Base-by-base conservation (phyloP, 1,284 basidiomycete genomes). In the Rhizopogon parksii region DNA sequence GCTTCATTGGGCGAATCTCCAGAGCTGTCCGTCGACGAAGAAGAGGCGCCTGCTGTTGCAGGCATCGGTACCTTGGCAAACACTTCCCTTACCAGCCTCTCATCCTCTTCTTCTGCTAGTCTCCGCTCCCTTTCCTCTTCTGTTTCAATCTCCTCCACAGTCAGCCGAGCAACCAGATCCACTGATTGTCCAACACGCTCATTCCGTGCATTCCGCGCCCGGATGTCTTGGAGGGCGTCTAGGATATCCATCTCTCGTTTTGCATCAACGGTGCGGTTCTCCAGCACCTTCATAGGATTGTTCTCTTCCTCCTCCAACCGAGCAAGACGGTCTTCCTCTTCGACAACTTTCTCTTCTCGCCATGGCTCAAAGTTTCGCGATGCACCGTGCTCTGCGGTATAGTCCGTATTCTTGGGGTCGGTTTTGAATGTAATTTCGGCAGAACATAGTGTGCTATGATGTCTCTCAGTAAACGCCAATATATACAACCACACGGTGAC, bases 341-440 rank as follows among this genome's bases (percentile, higher is more conserved):
- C 80, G 1, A 75, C 82, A 0, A 77, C 83, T 53, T 75, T 65
- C 66, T 89, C 87, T 52, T 91, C 89, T 60, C 91, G 70, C 90
- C 91, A 93, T 11, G 89, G 89, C 69, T 97, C 94, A 64, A 95
- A 96, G 65, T 96, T 97, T 15, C 94, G 82, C 6, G 86, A 91
- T 24, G 94, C 94, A 32, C 94, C 94, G 64, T 95, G 93, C 68
- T 97, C 94, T 36, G 89, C 90, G 11, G 77, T 58, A 62, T 96
- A 97, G 68, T 97, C 94, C 1, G 93, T 95, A 63, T 96, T 97
- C 78, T 95, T 95, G 7, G 95, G 96, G 67, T 99, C 96, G 0
- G 95, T 99, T 70, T 98, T 98, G 83, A 99, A 99, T 0, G 96
- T 99, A 59, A 99, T 98, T 68, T 99, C 96, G 6, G 95, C 90